Evolutionary conservation across 305 asterid species (phyloP).

Genomic region (Fraxinus floribunda): DNA sequence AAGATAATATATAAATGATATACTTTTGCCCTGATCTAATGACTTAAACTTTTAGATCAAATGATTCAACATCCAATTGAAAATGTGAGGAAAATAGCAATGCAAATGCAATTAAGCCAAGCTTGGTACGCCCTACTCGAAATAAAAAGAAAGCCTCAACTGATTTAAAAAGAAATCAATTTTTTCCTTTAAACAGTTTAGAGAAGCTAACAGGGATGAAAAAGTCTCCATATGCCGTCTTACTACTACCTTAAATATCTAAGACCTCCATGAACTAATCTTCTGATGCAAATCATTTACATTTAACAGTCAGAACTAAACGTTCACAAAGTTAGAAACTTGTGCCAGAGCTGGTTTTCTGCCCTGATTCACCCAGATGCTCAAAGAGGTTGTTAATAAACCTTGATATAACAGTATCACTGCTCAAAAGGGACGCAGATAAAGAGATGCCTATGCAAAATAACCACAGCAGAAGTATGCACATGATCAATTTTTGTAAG

Average conservation of each 20-base stretch:
- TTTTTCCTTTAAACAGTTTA: background rate
- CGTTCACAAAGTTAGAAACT: slow-evolving; percentile 16
- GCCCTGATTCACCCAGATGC: background rate
- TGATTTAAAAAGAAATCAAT: background rate
- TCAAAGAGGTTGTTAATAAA: background rate
- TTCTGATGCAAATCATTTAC: slow-evolving; percentile 22
- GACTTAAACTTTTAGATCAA: too few species aligned
- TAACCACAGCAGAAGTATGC: too few species aligned
- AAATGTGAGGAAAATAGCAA: background rate
- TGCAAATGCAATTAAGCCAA: background rate
- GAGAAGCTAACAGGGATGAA: background rate
- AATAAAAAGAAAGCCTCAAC: background rate
- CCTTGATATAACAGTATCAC: slow-evolving; percentile 24
- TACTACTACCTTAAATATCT: background rate
- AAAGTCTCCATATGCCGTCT: slow-evolving; percentile 15
- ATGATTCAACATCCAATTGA: background rate
- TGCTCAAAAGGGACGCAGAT: slow-evolving; percentile 55
- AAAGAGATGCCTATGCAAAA: too few species aligned
- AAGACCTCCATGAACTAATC: slow-evolving; percentile 18
- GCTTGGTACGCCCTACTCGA: background rate
- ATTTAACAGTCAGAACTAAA: slow-evolving; percentile 21
- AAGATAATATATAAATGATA: too few species aligned
- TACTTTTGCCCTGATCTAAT: too few species aligned
- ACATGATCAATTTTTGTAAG: too few species aligned
- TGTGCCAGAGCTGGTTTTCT: background rate